These are phyloP conservation scores for Fusarium anguioides DNA, from an alignment of 2,329 filamentous ascomycete genomes.

Conservation along the genomic window DNA sequence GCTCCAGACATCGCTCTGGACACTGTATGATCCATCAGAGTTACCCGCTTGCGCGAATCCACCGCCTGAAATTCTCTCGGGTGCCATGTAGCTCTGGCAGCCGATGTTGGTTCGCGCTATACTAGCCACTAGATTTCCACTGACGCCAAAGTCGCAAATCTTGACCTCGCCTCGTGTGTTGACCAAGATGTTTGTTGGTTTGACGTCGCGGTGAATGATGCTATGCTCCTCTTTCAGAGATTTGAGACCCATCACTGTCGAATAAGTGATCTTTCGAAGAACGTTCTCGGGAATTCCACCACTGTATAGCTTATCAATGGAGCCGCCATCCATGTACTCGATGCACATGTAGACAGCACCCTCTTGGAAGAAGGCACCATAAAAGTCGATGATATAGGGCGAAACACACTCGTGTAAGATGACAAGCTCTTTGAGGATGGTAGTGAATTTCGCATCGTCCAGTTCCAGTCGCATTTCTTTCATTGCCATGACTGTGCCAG, in stretches of 20 bases:
- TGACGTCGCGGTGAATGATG: conserved; percentile 98
- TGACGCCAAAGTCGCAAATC: conserved; percentile 98
- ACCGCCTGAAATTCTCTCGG: conserved; percentile 91
- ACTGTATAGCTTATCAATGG: conserved; percentile 93
- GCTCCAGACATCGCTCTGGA: conserved; percentile 98
- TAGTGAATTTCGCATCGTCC: conserved; percentile 95
- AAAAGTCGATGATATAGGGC: conserved; percentile 98
- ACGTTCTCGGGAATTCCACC: conserved; percentile 91
- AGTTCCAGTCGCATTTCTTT: conserved; percentile 97
- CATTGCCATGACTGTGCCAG: conserved; percentile 95
- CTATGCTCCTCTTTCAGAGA: conserved; percentile 97
- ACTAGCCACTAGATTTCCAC: conserved; percentile 94
- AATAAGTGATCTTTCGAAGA: conserved; percentile 88
- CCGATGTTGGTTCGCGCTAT: conserved; percentile 99
- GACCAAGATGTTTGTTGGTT: conserved; percentile 97
- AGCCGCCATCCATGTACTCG: conserved; percentile 98
- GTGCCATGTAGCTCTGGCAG: conserved; percentile 99
- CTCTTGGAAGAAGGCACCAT: conserved; percentile 98
- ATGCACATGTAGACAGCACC: conserved; percentile 99
- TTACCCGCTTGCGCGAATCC: conserved; percentile 77
- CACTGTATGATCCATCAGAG: conserved; percentile 89
- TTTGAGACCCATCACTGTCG: conserved; percentile 91
- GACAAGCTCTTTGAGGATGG: conserved; percentile 97
- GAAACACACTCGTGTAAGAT: conserved; percentile 95
- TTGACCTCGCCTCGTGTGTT: conserved; percentile 94